Evolutionary conservation across 176 grass and related monocot species (phyloP), one percentile per base, ranked within the genome.

Genomic region (Carex littledalei): DNA sequence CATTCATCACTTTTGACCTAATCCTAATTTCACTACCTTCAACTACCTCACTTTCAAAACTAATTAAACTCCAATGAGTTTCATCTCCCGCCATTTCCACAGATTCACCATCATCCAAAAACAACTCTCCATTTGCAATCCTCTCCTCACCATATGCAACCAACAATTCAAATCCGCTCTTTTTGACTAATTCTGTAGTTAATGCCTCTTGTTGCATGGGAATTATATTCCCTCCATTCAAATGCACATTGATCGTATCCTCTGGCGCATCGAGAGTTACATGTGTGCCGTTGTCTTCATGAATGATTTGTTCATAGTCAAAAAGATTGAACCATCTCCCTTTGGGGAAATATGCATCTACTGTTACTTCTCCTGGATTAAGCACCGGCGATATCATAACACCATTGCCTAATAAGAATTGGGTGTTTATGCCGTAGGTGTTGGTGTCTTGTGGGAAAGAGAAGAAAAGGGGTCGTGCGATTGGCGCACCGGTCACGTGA

Each of bases 391-490:
- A 94, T 3, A 98, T 86, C 75, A 98, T 90, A 57, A 98, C 79
- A 32, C 86, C 88, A 31, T 47, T 69, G 6, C 95, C 93, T 50
- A 94, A 58, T 71, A 98, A 84, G 52, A 94, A 88, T 84, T 98
- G 95, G 10, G 75, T 82, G 68, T 87, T 79, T 16, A 98, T 85
- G 17, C 21, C 76, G 59, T 94, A 93, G 0, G 95, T 93, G 7
- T 54, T 5, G 11, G 13, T 76, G 70, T 94, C 95, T 57, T 72
- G 47, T 0, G 89, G 91, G 89, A 88, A 98, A 2, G 93, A 91
- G 88, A 98, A 98, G 91, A 98, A 98, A 84, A 98, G 91, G 7
- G 95, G 92, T 9, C 89, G 84, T 10, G 89, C 86, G 3, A 98
- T 94, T 10, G 95, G 95, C 22, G 92, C 82, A 9, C 92, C 95